Percentiles rank a stretch among this genome's conserved stretches.
phyloP scores from a whole-genome alignment of 108 stramenopile genomes.

The Cylindrotheca fusiformis region DNA sequence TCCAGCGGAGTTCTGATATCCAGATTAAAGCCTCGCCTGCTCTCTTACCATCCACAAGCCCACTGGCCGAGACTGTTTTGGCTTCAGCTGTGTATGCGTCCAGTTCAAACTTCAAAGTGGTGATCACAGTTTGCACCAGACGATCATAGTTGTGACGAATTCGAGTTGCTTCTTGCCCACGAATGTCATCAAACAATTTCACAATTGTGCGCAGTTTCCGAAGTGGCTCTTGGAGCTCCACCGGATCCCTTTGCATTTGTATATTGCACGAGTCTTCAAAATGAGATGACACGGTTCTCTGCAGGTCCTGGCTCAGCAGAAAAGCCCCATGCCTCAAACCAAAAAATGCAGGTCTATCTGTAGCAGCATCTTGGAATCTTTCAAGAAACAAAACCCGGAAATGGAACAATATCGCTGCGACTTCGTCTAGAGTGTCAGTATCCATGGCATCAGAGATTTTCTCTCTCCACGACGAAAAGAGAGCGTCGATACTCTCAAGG shows the following conservation, averaged over 20 bases:
- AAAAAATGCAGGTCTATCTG: neutral
- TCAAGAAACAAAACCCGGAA: no score
- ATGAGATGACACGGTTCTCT: neutral
- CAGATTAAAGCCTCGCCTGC: slow-evolving; percentile 8
- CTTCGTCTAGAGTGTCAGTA: neutral
- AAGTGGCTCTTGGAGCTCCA: neutral
- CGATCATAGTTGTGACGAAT: neutral
- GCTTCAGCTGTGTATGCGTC: no score
- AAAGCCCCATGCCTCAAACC: neutral
- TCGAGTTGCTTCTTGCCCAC: neutral
- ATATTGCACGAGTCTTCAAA: neutral
- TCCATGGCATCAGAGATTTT: neutral
- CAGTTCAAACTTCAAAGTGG: neutral
- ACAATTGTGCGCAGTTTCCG: neutral
- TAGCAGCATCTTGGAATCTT: neutral
- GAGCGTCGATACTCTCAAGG: neutral
- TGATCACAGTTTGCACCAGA: neutral
- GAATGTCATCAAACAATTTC: neutral
- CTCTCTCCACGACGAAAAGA: neutral
- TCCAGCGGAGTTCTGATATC: slow-evolving; percentile 4
- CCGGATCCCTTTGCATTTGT: neutral
- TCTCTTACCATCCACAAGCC: slow-evolving; percentile 7
- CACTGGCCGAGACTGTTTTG: neutral
- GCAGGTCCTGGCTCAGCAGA: neutral
- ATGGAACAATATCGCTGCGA: no score